These are phyloP conservation scores for Hemileccinum impolitum DNA, from an alignment of 768 basidiomycete genomes.

Conservation along the genomic window DNA sequence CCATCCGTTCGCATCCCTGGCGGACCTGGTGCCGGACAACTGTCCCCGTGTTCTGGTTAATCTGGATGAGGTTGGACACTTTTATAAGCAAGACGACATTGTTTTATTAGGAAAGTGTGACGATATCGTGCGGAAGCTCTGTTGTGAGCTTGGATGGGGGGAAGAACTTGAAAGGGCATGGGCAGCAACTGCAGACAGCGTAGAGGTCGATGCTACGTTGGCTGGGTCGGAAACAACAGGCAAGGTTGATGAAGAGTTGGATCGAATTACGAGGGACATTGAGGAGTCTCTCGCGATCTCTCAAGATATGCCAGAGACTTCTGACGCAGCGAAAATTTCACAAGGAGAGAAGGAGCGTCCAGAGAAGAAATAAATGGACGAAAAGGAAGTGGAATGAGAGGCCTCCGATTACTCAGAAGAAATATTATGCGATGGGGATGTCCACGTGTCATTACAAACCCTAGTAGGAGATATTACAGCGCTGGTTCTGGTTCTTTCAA, in stretches of 20 bases:
- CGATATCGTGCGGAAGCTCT: constrained; percentile 57
- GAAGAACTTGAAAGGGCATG: constrained; percentile 55
- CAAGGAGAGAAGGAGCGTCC: neutral
- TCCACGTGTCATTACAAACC: too few relatives aligned
- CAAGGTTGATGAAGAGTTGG: constrained; percentile 23
- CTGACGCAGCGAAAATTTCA: neutral
- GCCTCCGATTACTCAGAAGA: constrained; percentile 5
- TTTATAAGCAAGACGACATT: constrained; percentile 57
- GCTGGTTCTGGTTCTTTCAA: too few relatives aligned
- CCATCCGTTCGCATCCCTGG: constrained; percentile 82
- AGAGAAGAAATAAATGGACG: neutral
- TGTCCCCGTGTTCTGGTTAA: constrained; percentile 91
- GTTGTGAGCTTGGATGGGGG: constrained; percentile 71
- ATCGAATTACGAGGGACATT: constrained; percentile 23
- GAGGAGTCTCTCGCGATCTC: constrained; percentile 21
- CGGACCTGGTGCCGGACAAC: constrained; percentile 45
- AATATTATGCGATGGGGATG: too few relatives aligned
- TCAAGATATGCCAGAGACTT: neutral
- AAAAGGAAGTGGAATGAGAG: neutral
- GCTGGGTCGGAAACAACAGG: constrained; percentile 4
- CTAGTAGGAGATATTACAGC: too few relatives aligned
- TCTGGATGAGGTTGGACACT: constrained; percentile 73
- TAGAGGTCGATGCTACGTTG: constrained; percentile 16
- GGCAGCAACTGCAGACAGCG: constrained; percentile 44
- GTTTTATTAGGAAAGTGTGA: constrained; percentile 71